Base-by-base conservation (phyloP, 2,329 filamentous ascomycete species). In the Neurospora sp. region DNA sequence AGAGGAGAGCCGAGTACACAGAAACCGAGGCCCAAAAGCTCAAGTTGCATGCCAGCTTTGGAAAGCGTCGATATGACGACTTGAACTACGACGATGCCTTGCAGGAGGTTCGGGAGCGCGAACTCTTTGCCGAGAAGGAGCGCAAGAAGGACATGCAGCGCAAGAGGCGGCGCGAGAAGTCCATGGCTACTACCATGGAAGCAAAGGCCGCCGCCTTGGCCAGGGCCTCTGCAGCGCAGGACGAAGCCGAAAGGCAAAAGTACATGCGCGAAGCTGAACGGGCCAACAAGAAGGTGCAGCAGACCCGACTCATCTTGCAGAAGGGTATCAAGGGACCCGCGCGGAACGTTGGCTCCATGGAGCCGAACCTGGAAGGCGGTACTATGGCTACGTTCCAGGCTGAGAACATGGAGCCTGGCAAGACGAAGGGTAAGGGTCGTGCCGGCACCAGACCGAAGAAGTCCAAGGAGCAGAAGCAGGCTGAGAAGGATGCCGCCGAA, bases 101-200 rank as follows among this genome's bases (percentile, higher is more conserved):
- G 71, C 88, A 91, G 68, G 91, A 97, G 76, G 95, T 98, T 2
- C 92, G 96, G 74, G 91, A 93, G 72, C 93, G 93, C 74, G 95
- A 97, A 79, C 85, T 97, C 8, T 91, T 91, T 72, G 93, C 95
- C 72, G 96, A 99, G 80, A 99, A 99, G 82, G 96, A 99, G 81
- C 93, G 96, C 74, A 99, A 99, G 84, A 99, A 99, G 83, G 96
- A 99, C 78, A 98, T 99, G 93, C 96, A 99, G 79, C 91, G 96
- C 73, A 99, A 98, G 83, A 89, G 96, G 71, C 90, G 96, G 62
- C 91, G 96, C 19, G 95, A 98, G 79, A 97, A 97, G 83, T 97
- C 95, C 4, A 93, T 97, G 85, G 93, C 93, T 4, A 91, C 96
- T 71, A 95, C 93, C 7, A 91, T 96, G 76, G 95, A 97, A 78